Evolutionary conservation across 192 early-diverging fungal species (phyloP).

Genomic region (Rhizoclosmatium sp.): DNA sequence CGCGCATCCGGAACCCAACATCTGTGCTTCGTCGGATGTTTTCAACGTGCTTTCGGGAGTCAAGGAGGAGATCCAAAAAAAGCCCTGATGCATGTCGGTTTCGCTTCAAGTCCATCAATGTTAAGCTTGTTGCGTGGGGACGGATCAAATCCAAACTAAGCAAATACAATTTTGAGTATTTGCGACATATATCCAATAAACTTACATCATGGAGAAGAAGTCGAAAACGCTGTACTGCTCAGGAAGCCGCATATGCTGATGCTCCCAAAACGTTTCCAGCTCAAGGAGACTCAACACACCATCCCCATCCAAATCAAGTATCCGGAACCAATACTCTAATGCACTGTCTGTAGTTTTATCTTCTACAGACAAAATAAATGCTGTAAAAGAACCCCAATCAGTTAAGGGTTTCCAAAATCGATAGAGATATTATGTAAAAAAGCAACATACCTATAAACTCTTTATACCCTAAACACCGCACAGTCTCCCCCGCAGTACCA

Average conservation of each 20-base stretch:
- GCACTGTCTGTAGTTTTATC: slow-evolving; percentile 75
- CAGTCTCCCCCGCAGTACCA: neutral
- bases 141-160: slow-evolving; percentile 51
- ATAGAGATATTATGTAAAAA: neutral
- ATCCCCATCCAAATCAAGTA: slow-evolving; percentile 88
- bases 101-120: slow-evolving; percentile 57
- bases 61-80: slow-evolving; percentile 59
- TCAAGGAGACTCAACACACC: slow-evolving; percentile 82
- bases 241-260: slow-evolving; percentile 63
- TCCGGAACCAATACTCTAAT: slow-evolving; percentile 86
- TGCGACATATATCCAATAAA: slow-evolving; percentile 13
- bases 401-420: neutral
- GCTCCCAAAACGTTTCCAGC: slow-evolving; percentile 82
- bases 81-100: slow-evolving; percentile 39
- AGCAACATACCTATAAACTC: slow-evolving; percentile 73
- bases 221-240: slow-evolving; percentile 56
- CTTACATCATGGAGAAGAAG: slow-evolving; percentile 56
- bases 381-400: slow-evolving; percentile 3
- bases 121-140: slow-evolving; percentile 41
- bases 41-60: slow-evolving; percentile 52
- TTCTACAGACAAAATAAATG: slow-evolving; percentile 77
- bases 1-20: slow-evolving; percentile 37
- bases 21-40: slow-evolving; percentile 50
- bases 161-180: neutral
- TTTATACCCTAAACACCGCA: slow-evolving; percentile 66